Base-by-base conservation (phyloP, 192 early-diverging fungal genomes). In the Allomyces macrogynus region DNA sequence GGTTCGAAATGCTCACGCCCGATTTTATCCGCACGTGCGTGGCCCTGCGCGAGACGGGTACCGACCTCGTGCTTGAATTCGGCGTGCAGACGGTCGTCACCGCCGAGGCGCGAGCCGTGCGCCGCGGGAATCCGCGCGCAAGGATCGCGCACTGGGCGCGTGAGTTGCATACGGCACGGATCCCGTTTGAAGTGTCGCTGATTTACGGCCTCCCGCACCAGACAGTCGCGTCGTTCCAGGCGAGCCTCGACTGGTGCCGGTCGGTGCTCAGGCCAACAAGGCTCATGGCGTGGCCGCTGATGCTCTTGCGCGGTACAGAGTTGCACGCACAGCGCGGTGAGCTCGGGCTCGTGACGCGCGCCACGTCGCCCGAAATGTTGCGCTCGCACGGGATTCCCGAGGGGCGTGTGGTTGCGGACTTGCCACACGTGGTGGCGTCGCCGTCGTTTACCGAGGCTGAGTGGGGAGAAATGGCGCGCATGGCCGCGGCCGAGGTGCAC, bases 1-100 rank as follows among this genome's bases (percentile, higher is more conserved):
- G 67, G 14, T 67, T 67, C 27, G 67, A 67, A 66, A 67, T 67
- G 67, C n/a, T 67, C 14, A 66, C 24, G 23, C 22, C 22, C 54
- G 67, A 67, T 16, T 67, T 67, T 25, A 11, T 67, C 25, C 64
- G 67, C 10, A 11, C 24, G 49, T 3, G 32, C 61, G 25, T 16
- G 23, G 24, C 54, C 25, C 61, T 68, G 25, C 24, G 16, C 64
- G n/a, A 27, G 16, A 24, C 23, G n/a, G 66, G 23, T 8, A 40
- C 32, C 32, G 67, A 25, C 18, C 22, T 63, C 18, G 12, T 68
- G 24, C 61, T 67, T 26, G 67, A 67, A 66, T 67, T 67, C 43
- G 67, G 67, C 14, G 10, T 67, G 25, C 67, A 67, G 44, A 67
- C 67, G 18, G 43, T 68, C 18, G 24, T 42, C 61, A 23, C 24